Conservation (phyloP, 2,329 filamentous ascomycete genomes). For the Penicillium sp. region DNA sequence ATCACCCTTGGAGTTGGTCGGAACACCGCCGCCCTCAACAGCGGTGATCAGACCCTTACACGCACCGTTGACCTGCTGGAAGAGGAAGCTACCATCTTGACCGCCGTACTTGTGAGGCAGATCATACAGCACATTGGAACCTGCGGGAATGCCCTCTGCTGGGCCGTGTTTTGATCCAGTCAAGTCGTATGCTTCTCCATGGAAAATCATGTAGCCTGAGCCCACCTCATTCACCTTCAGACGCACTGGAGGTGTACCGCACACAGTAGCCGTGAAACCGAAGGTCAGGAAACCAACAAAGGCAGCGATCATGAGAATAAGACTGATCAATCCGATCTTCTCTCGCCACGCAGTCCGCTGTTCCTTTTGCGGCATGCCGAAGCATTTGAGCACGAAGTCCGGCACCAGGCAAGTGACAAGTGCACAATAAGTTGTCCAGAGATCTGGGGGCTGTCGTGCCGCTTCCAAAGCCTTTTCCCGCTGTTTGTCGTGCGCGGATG, state of each 20-base stretch:
- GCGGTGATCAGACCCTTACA: slow-evolving; percentile 84
- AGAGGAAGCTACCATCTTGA: slow-evolving; percentile 93
- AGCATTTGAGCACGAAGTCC: slow-evolving; percentile 75
- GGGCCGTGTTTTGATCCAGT: slow-evolving; percentile 69
- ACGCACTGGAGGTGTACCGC: slow-evolving; percentile 64
- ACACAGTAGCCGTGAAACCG: slow-evolving; percentile 87
- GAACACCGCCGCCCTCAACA: slow-evolving; percentile 62
- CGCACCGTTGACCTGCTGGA: slow-evolving; percentile 96
- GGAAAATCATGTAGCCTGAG: slow-evolving; percentile 88
- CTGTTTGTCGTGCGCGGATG: slow-evolving; percentile 56
- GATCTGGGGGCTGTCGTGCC: slow-evolving; percentile 69
- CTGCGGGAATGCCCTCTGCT: slow-evolving; percentile 68
- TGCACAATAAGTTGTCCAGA: slow-evolving; percentile 95
- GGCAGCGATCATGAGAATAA: slow-evolving; percentile 81
- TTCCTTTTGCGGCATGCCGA: slow-evolving; percentile 76
- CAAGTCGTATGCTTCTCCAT: slow-evolving; percentile 84
- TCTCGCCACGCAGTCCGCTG: slow-evolving; percentile 94
- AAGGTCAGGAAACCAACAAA: slow-evolving; percentile 95
- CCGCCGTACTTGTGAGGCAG: slow-evolving; percentile 75
- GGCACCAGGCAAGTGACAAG: slow-evolving; percentile 94
- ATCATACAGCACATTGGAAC: slow-evolving; percentile 80
- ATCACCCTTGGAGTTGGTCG: slow-evolving; percentile 65
- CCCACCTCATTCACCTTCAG: slow-evolving; percentile 78
- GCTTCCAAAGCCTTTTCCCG: slow-evolving; percentile 57
- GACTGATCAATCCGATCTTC: slow-evolving; percentile 93